Evolutionary conservation across 1,284 basidiomycete species (phyloP).

Genomic region (Austroboletus novae-zelandiae): DNA sequence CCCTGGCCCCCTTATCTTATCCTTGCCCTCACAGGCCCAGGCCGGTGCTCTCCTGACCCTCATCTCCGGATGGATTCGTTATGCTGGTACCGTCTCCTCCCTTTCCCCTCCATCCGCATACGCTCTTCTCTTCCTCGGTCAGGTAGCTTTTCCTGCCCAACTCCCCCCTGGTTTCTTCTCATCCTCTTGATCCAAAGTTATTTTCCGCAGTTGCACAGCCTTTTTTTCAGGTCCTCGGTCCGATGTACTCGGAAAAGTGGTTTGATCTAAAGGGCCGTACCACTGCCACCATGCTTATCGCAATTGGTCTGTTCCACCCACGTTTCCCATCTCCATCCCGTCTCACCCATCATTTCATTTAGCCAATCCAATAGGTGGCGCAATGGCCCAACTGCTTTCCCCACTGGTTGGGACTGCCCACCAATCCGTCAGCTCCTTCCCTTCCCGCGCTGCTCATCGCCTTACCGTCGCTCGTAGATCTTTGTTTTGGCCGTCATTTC

Average conservation of each 20-base stretch:
- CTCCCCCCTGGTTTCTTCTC: constrained; percentile 35
- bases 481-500: constrained; percentile 67
- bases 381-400: constrained; percentile 67
- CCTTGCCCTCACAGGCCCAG: constrained; percentile 37
- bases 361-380: constrained; percentile 70
- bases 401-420: constrained; percentile 56
- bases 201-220: constrained; percentile 58
- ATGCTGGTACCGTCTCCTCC: constrained; percentile 58
- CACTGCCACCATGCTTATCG: constrained; percentile 76
- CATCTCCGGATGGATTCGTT: constrained; percentile 71
- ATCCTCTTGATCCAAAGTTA: constrained; percentile 16
- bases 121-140: constrained; percentile 64
- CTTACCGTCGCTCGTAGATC: constrained; percentile 43
- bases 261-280: constrained; percentile 71
- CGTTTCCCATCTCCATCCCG: neutral
- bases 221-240: constrained; percentile 68
- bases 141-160: constrained; percentile 53
- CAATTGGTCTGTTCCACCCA: constrained; percentile 48
- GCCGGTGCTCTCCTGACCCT: constrained; percentile 53
- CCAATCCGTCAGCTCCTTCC: constrained; percentile 48
- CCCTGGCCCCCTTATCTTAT: neutral
- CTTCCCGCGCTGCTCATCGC: neutral
- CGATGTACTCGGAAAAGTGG: constrained; percentile 78
- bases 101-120: constrained; percentile 55
- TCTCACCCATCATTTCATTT: neutral